Conservation (phyloP, 2,329 filamentous ascomycete genomes). For the Calonectria leucothoes region DNA sequence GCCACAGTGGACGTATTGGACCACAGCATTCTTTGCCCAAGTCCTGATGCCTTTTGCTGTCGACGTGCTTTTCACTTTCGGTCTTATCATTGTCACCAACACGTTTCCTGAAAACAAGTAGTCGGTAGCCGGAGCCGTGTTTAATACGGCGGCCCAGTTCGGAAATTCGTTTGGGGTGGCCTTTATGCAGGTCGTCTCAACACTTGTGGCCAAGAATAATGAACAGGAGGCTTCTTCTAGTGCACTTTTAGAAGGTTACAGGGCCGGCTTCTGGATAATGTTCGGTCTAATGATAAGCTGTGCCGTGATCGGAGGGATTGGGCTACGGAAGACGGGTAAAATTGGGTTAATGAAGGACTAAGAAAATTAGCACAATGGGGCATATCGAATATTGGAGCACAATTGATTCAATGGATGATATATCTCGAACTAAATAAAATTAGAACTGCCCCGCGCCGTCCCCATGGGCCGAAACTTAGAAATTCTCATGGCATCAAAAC, state of each 20-base stretch:
- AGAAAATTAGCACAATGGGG: too few species aligned
- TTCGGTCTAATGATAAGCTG: slow-evolving; percentile 57
- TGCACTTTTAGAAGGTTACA: slow-evolving; percentile 58
- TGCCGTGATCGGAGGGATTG: slow-evolving; percentile 49
- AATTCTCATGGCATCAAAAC: too few species aligned
- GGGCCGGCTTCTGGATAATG: slow-evolving; percentile 60
- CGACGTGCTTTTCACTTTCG: slow-evolving; percentile 65
- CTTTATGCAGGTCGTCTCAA: slow-evolving; percentile 56
- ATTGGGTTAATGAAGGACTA: slow-evolving; percentile 57
- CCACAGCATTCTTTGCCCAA: slow-evolving; percentile 56
- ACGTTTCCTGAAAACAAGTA: slow-evolving; percentile 66
- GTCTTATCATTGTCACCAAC: slow-evolving; percentile 64
- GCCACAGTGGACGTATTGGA: slow-evolving; percentile 64
- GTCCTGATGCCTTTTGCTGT: slow-evolving; percentile 50
- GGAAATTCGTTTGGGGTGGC: slow-evolving; percentile 66
- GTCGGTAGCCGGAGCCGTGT: slow-evolving; percentile 69
- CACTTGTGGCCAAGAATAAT: slow-evolving; percentile 48
- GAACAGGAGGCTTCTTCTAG: slow-evolving; percentile 29
- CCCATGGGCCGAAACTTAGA: too few species aligned
- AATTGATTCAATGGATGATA: too few species aligned
- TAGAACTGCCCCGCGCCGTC: too few species aligned
- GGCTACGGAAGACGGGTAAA: slow-evolving; percentile 54
- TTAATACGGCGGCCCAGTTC: slow-evolving; percentile 69
- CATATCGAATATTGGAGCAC: too few species aligned
- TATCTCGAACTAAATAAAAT: too few species aligned